Base-by-base conservation (phyloP, 805 yeast genomes). In the Maudiozyma pseudohumilis region DNA sequence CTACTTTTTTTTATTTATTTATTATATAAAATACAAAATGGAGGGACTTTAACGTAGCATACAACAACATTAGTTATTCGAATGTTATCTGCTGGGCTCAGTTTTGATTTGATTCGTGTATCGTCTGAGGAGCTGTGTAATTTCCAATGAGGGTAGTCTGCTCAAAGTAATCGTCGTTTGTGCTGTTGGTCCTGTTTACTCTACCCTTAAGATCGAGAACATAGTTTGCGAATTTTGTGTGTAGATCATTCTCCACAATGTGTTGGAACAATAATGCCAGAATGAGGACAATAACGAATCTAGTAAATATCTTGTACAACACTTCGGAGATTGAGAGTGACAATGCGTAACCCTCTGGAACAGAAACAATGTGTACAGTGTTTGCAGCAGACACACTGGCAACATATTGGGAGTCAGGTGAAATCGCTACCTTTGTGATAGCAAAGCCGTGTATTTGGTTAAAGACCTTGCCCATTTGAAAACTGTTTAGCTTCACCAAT, bases 321-420 rank as follows among this genome's bases (percentile, higher is more conserved):
- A 44, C 46, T 32, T 50, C 51, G 16, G 42, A 32, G 2, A 42
- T 23, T 8, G 60, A 46, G 19, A 45, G 41, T 10, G 73, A 63
- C 6, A 21, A 29, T 1, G 70, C 60, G 42, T 65, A 67, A 15
- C 66, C 67, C 15, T 57, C 61, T 4, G 92, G 88, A 12, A 85
- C 57, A 40, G 64, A 66, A 41, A 77, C 60, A n/a, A 84, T 73
- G 45, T 70, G 75, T 17, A 86, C 71, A 1, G 84, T 69, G 43
- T 80, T 80, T 3, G 94, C 83, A 2, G 89, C 95, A 26, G 89
- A 78, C 0, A 76, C 80, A 18, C 86, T 72, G 2, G 84, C 89
- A 36, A 85, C 59, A 40, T 68, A 69, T 31, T 70, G 63, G 7
- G 88, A 86, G 52, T 75, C 68, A 10, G 80, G 77, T 4, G 85